Conservation (phyloP, 2,329 filamentous ascomycete species). For the Dissoconium aciculare region DNA sequence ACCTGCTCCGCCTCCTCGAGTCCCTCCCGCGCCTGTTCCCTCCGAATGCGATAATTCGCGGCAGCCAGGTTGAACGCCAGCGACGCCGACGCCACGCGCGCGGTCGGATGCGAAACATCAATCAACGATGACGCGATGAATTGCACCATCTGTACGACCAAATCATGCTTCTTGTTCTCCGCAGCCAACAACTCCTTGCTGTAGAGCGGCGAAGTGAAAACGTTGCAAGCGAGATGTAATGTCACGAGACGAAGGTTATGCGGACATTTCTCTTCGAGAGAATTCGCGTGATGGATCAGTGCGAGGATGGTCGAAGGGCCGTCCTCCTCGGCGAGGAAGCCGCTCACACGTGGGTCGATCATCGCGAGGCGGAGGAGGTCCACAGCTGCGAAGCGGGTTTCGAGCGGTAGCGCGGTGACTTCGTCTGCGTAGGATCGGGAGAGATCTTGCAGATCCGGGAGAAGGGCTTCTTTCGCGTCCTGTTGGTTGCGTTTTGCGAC, state of each 20-base stretch:
- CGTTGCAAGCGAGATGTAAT: constrained; percentile 68
- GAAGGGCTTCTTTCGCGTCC: constrained; percentile 48
- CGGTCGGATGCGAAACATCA: constrained; percentile 56
- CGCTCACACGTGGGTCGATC: constrained; percentile 61
- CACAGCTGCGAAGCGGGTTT: constrained; percentile 63
- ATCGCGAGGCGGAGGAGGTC: constrained; percentile 71
- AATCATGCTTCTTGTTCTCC: constrained; percentile 2
- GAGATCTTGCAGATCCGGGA: constrained; percentile 57
- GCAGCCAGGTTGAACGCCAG: constrained; percentile 70
- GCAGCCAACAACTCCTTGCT: constrained; percentile 27
- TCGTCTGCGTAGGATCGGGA: constrained; percentile 24
- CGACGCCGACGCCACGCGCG: constrained; percentile 68
- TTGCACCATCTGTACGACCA: constrained; percentile 43
- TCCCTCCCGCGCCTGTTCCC: constrained; percentile 40
- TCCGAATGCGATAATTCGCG: constrained; percentile 51
- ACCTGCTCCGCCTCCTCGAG: constrained; percentile 59
- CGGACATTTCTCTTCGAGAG: constrained; percentile 45
- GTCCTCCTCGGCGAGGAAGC: constrained; percentile 65
- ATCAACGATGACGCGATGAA: constrained; percentile 66
- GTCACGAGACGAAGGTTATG: constrained; percentile 75
- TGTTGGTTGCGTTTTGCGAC: constrained; percentile 44
- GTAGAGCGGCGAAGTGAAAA: constrained; percentile 64
- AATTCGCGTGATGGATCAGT: constrained; percentile 42
- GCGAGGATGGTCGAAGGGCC: constrained; percentile 46
- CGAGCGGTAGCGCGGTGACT: constrained; percentile 38